A percentile compares a stretch with the other conserved stretches of the same genome.
Conservation (phyloP, 202 grass and related monocot genomes). For the Panicum virgatum region DNA sequence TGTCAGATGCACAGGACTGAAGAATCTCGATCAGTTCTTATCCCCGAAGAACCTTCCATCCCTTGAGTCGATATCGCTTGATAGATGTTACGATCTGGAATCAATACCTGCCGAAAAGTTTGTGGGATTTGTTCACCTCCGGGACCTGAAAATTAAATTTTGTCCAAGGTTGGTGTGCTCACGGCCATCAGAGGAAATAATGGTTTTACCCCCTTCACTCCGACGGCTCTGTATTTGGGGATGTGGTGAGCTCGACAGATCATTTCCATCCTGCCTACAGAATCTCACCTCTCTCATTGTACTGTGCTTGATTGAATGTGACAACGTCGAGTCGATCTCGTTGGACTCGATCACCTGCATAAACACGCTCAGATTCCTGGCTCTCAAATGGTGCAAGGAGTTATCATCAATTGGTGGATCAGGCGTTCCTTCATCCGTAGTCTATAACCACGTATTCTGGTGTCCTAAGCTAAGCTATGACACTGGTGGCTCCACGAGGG, state of each 20-base stretch:
- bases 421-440: neutral
- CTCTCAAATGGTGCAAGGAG: rapidly evolving
- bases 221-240: neutral
- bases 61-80: neutral
- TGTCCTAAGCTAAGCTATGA: neutral
- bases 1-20: neutral
- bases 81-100: neutral
- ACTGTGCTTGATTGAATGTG: rapidly evolving
- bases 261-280: neutral
- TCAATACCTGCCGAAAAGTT: neutral
- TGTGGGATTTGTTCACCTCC: neutral
- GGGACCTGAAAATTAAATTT: neutral
- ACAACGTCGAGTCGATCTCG: neutral
- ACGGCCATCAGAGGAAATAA: too few species aligned
- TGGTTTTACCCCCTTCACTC: neutral
- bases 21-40: slow-evolving; percentile 1
- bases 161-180: neutral
- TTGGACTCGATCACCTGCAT: neutral
- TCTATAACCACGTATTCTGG: neutral
- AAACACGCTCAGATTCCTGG: neutral
- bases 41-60: neutral
- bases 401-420: neutral
- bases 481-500: too few species aligned
- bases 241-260: neutral
- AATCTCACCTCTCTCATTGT: neutral